Base-by-base conservation (phyloP, 169 alveolate species). In the Eimeria brunetti region DNA sequence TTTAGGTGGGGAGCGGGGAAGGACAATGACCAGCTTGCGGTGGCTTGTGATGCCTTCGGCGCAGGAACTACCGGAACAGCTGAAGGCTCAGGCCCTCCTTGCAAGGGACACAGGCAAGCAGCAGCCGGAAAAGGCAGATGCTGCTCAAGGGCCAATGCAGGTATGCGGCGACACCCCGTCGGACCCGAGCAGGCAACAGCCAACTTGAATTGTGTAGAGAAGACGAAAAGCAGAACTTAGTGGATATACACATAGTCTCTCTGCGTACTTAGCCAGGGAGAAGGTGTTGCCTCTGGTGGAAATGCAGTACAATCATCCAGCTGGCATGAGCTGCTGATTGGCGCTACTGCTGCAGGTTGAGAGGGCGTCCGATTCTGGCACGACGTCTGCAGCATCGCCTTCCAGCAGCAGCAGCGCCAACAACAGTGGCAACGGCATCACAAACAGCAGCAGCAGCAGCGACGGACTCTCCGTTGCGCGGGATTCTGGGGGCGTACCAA, bases 21-120 rank as follows among this genome's bases (percentile, higher is more conserved):
- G 51, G 80, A 33, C 27, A 30, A 36, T 27, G 80, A 69, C n/a
- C 80, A 69, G 27, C 80, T 1, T 36, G 80, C 80, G 49, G 46
- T 36, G 80, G 80, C 51, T 69, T 69, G 80, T 36, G 49, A 69
- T 69, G 75, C 49, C 6, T 36, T 46, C 33, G 67, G 22, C 56
- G 53, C 56, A 88, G 94, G 94, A 67, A 78, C 38, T 84, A 30
- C 94, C 94, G 20, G 94, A 67, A 36, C 94, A 69, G 27, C 73
- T 69, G 85, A 64, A 62, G 84, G 91, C 75, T 18, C 91, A 84
- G 91, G 91, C 91, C 9, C 64, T 88, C 38, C 94, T 62, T 30
- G 85, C 84, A 46, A 22, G 51, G 56, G 56, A 88, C 30, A 14
- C 9, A 85, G 71, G 69, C 76, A 60, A 36, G 30, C 62, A 62